Evolutionary conservation across 179 eudicot species (phyloP), one percentile per base, ranked within the genome.

Genomic region (Dionaea muscipula): DNA sequence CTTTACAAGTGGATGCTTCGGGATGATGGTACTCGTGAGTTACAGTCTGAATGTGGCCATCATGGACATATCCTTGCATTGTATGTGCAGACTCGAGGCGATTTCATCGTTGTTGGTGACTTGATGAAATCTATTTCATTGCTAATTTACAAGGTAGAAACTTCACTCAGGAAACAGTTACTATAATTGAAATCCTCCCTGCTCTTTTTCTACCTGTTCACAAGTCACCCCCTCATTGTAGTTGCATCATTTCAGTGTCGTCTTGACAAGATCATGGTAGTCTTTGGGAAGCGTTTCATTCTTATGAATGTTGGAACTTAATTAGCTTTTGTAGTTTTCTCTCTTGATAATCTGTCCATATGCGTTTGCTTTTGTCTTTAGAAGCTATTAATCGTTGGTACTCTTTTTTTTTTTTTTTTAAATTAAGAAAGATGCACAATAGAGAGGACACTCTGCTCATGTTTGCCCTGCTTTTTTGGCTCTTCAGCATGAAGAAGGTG

Each of bases 1-100:
- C 77, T 91, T 61, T 87, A 80, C 67, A 91, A 88, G 65, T 91
- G 99, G 99, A 81, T 82, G 93, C 94, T 79, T 56, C 88, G 94
- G 20, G 99, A 87, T 56, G 96, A 84, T 60, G 89, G 99, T 31
- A 77, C 81, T 43, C 99, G 72, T 27, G 95, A 91, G 62, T 67
- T 91, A 70, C 95, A 84, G 65, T 79, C 96, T 40, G 99, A 91
- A 65, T 91, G 96, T 62, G 99, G 96, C 45, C 99, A 91, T 61
- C 99, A 91, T 60, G 99, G 99, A 19, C 99, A 91, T 70, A 87
- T 84, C 61, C 94, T 88, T 62, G 99, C 99, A 35, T 69, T 91
- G 64, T 88, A 84, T 71, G 99, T 91, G 26, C 99, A 87, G 71
- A 91, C 96, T 47, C 84, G 96, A 56, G 99, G 99, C 13, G 96